Percentiles rank a stretch among this genome's conserved stretches.
Conservation (phyloP, 1,139 yeast genomes). For the Arxiozyma slooffiae region DNA sequence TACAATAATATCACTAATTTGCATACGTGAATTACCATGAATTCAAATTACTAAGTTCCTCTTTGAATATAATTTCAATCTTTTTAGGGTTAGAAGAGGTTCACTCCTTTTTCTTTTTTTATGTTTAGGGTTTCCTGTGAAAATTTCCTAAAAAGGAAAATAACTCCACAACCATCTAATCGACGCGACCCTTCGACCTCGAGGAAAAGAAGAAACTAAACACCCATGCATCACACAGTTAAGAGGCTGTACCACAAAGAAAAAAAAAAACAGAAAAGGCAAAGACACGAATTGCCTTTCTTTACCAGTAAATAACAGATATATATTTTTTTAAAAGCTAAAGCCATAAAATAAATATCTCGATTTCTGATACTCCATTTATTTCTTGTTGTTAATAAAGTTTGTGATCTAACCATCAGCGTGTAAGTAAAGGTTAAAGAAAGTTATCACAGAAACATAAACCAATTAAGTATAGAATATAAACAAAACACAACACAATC, state of each 20-base stretch:
- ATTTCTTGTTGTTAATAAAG: too few relatives aligned
- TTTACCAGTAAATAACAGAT: neutral
- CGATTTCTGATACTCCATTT: too few relatives aligned
- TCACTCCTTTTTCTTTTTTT: neutral
- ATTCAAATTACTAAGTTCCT: neutral
- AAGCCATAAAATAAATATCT: neutral
- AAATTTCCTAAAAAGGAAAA: neutral
- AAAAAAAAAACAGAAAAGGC: too few relatives aligned
- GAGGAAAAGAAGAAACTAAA: neutral
- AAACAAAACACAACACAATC: neutral
- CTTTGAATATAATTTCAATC: neutral
- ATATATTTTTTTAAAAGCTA: too few relatives aligned
- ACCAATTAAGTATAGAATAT: neutral
- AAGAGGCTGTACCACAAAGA: neutral
- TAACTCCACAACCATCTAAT: conserved; percentile 1
- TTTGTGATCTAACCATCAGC: neutral
- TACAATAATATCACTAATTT: conserved; percentile 1
- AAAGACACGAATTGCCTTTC: neutral
- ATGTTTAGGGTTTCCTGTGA: neutral
- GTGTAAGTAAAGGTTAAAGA: neutral
- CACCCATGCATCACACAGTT: neutral
- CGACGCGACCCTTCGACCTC: neutral
- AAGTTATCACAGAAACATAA: neutral
- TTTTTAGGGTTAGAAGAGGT: neutral
- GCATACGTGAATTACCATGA: neutral